These are phyloP conservation scores for Harringtonia lauricola DNA, from an alignment of 2,329 filamentous ascomycete genomes.

Conservation along the genomic window DNA sequence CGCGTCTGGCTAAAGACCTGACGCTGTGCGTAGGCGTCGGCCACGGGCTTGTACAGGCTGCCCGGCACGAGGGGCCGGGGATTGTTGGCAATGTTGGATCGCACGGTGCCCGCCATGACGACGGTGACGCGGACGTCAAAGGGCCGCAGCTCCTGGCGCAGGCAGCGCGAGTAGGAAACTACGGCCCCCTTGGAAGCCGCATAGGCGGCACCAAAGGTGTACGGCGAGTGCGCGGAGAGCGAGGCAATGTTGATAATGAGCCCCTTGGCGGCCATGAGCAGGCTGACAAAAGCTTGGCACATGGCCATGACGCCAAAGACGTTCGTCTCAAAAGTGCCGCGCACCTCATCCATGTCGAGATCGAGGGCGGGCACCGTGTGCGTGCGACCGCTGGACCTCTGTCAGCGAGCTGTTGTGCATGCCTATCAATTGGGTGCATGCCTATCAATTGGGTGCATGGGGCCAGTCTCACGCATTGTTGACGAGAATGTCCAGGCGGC, in stretches of 20 bases:
- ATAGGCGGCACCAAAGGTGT: slow-evolving; percentile 42
- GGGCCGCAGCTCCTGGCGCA: slow-evolving; percentile 41
- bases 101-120: slow-evolving; percentile 41
- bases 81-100: slow-evolving; percentile 35
- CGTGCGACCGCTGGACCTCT: slow-evolving; percentile 31
- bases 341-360: slow-evolving; percentile 39
- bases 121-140: slow-evolving; percentile 47
- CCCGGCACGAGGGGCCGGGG: slow-evolving; percentile 27
- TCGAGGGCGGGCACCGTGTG: slow-evolving; percentile 41
- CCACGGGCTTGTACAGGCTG: slow-evolving; percentile 36
- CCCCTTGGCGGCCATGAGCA: slow-evolving; percentile 37
- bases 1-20: slow-evolving; percentile 37
- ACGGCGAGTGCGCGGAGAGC: slow-evolving; percentile 36
- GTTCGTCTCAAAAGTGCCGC: slow-evolving; percentile 43
- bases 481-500: slow-evolving; percentile 45
- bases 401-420: background rate
- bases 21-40: slow-evolving; percentile 33
- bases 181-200: slow-evolving; percentile 45
- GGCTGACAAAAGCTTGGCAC: slow-evolving; percentile 35
- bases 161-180: slow-evolving; percentile 38
- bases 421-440: too few relatives aligned
- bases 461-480: slow-evolving; percentile 52
- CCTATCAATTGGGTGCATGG: too few relatives aligned
- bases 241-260: slow-evolving; percentile 46
- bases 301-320: slow-evolving; percentile 48